Percentiles rank a stretch among this genome's conserved stretches.
Conservation (phyloP, 2,329 filamentous ascomycete genomes). For the Nigrospora osmanthi region DNA sequence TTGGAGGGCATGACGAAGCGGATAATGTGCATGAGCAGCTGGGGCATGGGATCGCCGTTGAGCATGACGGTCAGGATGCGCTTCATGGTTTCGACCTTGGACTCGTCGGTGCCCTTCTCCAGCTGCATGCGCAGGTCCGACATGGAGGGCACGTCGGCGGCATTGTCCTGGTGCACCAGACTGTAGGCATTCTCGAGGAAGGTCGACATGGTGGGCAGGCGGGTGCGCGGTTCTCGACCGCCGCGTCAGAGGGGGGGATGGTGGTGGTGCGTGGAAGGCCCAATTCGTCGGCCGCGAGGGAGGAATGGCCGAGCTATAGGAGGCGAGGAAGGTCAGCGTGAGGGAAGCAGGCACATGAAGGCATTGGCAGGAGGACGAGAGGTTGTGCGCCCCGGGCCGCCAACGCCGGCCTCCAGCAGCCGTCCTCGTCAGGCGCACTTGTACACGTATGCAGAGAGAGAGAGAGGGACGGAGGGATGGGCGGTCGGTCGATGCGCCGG, state of each 20-base stretch:
- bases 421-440: no score
- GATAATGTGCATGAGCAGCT: constrained; percentile 98
- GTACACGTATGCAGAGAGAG: no score
- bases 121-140: constrained; percentile 89
- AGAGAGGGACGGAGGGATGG: no score
- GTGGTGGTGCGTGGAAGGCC: not conserved
- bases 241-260: not conserved
- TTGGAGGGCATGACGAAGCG: constrained; percentile 99
- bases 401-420: no score
- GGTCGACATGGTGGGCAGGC: constrained; percentile 61
- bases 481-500: no score
- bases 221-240: constrained; percentile 3
- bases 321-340: no score
- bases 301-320: no score
- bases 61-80: constrained; percentile 95
- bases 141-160: constrained; percentile 81
- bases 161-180: constrained; percentile 95
- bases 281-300: no score
- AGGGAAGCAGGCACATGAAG: no score
- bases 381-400: no score
- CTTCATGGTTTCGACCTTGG: constrained; percentile 94
- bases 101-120: constrained; percentile 89
- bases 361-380: no score
- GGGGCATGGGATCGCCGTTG: constrained; percentile 92
- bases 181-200: constrained; percentile 95